Evolutionary conservation across 176 grass and related monocot genomes (phyloP), one percentile per base, ranked within the genome.

Genomic region (maize (Zea mays)): DNA sequence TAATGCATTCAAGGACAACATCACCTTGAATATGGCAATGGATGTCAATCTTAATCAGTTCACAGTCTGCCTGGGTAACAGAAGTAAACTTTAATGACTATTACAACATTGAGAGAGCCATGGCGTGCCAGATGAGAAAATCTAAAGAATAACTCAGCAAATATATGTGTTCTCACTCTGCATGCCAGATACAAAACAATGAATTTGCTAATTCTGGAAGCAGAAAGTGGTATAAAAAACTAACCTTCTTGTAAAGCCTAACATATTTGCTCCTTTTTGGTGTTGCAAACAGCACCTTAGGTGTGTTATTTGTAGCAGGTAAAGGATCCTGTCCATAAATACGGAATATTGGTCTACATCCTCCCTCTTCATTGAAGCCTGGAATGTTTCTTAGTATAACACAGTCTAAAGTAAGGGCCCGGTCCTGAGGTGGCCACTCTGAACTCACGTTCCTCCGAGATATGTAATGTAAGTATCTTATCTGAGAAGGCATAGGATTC

Each of bases 1-100:
- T 87, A 84, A 98, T 98, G 90, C 96, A 98, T 77, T 98, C 92
- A 36, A 98, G 87, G n/a, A 98, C 85, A 77, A 94, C 85, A 83
- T 98, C 96, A 44, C 96, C 92, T 94, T 98, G 96, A 82, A 98
- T 94, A 74, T 98, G 96, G 67, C 96, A 98, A 56, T 93, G 84
- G 62, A 98, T 92, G 57, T 98, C 96, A 34, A 98, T 95, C 79
- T 98, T 98, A 82, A 98, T 91, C 56, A 98, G 84, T 74, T 98
- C 87, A 73, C 92, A 94, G 54, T 95, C 96, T 83, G 83, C 87
- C 96, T 94, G 85, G 63, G 68, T 83, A 79, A 78, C 9, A 76
- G 33, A 65, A 77, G 20, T 37, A 85, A 85, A 76, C 65, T 43
- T 19, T 5, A 81, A 46, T 81, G 78, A 49, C 20, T 70, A 36